Conservation (phyloP, 352 stramenopile genomes). For the Globisporangium rhizosaccharum region DNA sequence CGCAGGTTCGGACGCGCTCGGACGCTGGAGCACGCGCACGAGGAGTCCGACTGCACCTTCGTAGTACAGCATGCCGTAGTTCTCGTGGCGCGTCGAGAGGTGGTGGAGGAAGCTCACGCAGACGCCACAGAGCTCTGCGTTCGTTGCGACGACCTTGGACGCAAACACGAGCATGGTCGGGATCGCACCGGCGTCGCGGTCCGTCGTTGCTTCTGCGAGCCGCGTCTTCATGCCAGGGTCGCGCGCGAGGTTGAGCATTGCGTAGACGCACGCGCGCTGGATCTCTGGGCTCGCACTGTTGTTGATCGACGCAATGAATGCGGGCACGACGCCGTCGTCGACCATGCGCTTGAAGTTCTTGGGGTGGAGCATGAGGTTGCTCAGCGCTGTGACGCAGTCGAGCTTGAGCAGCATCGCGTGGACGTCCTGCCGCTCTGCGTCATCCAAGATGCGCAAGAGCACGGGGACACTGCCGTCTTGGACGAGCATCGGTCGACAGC, state of each 20-base stretch:
- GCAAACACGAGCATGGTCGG: conserved; percentile 62
- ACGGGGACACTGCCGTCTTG: conserved; percentile 52
- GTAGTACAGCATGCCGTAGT: conserved; percentile 58
- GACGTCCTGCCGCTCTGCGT: conserved; percentile 10
- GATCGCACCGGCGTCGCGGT: conserved; percentile 42
- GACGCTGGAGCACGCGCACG: conserved; percentile 48
- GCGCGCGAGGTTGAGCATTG: conserved; percentile 68
- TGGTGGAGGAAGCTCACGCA: conserved; percentile 71
- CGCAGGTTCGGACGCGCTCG: conserved; percentile 25
- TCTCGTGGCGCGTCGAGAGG: conserved; percentile 55
- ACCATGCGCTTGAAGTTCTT: conserved; percentile 75
- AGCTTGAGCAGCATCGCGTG: conserved; percentile 52
- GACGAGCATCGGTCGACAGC: conserved; percentile 52
- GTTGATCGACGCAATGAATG: conserved; percentile 54
- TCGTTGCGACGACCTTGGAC: conserved; percentile 37
- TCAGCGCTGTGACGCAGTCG: conserved; percentile 76
- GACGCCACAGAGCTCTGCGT: conserved; percentile 59
- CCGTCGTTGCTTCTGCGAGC: conserved; percentile 39
- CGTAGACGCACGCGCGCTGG: conserved; percentile 70
- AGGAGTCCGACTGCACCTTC: conserved; percentile 55
- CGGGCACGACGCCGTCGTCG: conserved; percentile 71
- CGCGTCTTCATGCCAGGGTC: conserved; percentile 68
- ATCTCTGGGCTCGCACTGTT: conserved; percentile 49
- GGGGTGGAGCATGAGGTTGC: conserved; percentile 77
- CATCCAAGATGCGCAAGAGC: conserved; percentile 46